A percentile compares a stretch with the other conserved stretches of the same genome.
Evolutionary conservation across 495 filamentous ascomycete genomes (phyloP).

Genomic region (Polyplosphaeria fusca): DNA sequence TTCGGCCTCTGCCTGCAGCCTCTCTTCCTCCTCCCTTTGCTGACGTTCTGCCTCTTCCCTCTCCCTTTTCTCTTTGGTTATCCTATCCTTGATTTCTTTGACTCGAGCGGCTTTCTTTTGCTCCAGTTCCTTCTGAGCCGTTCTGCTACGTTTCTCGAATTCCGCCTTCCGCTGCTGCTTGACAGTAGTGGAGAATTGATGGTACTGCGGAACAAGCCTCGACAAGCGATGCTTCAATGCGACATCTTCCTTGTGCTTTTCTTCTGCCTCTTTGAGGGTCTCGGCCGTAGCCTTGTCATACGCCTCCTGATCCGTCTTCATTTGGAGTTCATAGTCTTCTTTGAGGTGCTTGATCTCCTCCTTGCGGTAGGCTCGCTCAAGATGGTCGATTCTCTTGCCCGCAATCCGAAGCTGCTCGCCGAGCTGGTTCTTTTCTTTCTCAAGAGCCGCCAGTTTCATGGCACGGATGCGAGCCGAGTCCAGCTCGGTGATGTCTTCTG

Average conservation of each 20-base stretch:
- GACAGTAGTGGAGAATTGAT: constrained; percentile 72
- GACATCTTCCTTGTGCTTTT: constrained; percentile 85
- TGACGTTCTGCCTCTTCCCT: constrained; percentile 74
- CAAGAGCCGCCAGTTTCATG: constrained; percentile 90
- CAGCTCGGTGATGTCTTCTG: constrained; percentile 77
- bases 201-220: constrained; percentile 76
- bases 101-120: constrained; percentile 80
- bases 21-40: constrained; percentile 80
- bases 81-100: constrained; percentile 76
- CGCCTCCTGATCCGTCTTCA: constrained; percentile 71
- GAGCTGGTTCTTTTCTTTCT: constrained; percentile 95
- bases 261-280: constrained; percentile 72
- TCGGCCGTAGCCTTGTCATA: constrained; percentile 76
- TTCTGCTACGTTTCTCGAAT: constrained; percentile 87
- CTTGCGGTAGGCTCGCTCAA: constrained; percentile 92
- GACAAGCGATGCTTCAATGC: constrained; percentile 86
- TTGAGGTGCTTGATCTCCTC: constrained; percentile 91
- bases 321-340: constrained; percentile 81
- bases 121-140: constrained; percentile 85
- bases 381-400: constrained; percentile 92
- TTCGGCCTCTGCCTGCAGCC: constrained; percentile 71
- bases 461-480: constrained; percentile 85
- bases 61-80: constrained; percentile 71
- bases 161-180: constrained; percentile 85
- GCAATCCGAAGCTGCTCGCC: constrained; percentile 85